Base-by-base conservation (phyloP, 208 protist genomes). In the Wallacemonas sp. region DNA sequence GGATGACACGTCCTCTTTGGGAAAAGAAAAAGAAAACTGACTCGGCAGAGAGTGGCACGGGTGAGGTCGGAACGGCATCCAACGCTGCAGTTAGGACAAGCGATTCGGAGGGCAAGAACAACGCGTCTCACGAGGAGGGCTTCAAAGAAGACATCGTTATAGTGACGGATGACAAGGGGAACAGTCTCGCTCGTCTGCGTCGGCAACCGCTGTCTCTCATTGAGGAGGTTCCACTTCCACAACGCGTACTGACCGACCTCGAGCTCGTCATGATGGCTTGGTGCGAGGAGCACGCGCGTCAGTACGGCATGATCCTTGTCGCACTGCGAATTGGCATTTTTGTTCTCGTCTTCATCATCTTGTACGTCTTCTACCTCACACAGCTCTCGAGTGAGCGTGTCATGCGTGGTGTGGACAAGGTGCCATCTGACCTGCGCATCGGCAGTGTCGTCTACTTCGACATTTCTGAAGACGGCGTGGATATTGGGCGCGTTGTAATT, bases 371-470 rank as follows among this genome's bases (percentile, higher is more conserved):
- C 63, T 95, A 95, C 67, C 71, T 70, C 46, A 92, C 86, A 8
- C 81, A 82, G 65, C 41, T 95, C 30, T 87, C 85, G 8, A 89
- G 81, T 42, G 85, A 95, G 70, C 78, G 85, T 26, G 74, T 86
- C 58, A 26, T 92, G 66, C 82, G 89, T 34, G 89, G 89, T n/a
- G 85, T 92, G 44, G 83, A 83, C 52, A 91, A 92, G 57, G 87
- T 95, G 77, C 89, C 89, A 44, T 57, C 77, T 5, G 86, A 93
- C 55, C 66, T 95, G 60, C 81, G 80, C 55, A 90, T 95, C 52
- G 89, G 89, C 57, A 91, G 61, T 46, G 86, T 95, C n/a, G 89
- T 95, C 9, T 95, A 92, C 70, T 92, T 93, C 66, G 89, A 95
- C 48, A 60, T 95, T 10, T 81, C 85, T 1, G 89, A 95, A 64